Evolutionary conservation across 148 eudicot genomes (phyloP), one percentile per base, ranked within the genome.

Genomic region (Rhododendron griersonianum): DNA sequence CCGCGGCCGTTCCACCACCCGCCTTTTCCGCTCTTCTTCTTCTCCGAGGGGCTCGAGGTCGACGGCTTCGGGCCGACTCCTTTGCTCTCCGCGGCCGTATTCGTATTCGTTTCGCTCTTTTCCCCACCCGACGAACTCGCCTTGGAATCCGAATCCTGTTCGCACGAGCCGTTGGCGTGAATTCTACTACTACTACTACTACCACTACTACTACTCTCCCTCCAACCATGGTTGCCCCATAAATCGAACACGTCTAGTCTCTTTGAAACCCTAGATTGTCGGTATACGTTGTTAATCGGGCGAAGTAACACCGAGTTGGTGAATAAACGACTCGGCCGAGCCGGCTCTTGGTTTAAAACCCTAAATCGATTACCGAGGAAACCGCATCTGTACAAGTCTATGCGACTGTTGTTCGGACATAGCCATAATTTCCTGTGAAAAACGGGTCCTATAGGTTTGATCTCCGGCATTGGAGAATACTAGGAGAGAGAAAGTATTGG

Each of bases 61-160:
- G 90, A 10, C 25, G 86, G 45, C 9, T 87, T 92, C 78, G 88
- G 82, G 28, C 78, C 80, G 88, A 35, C 88, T 86, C 84, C 89
- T 25, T 92, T 87, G n/a, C 88, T 83, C 59, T 95, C 95, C 0
- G 84, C 79, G 37, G 67, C 47, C n/a, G 86, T 87, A 21, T 61
- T n/a, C 75, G 75, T 11, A 13, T 63, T 23, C 75, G 89, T 19
- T 35, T 90, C 95, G 19, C 87, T 47, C 6, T 88, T 89, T 23
- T 93, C 95, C 7, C 85, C 71, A 2, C 73, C 73, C 5, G 84
- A 37, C 37, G 84, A 82, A 11, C 33, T 59, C 18, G 73, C 81
- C 47, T 87, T 76, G 11, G 94, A 88, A 81, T 92, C 95, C 7
- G 88, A 88, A 69, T 93, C 95, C 23, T 94, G 95, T 77, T 94